phyloP scores from a whole-genome alignment of 805 yeast species.

The Cyberlindnera xishuangbannaensis region DNA sequence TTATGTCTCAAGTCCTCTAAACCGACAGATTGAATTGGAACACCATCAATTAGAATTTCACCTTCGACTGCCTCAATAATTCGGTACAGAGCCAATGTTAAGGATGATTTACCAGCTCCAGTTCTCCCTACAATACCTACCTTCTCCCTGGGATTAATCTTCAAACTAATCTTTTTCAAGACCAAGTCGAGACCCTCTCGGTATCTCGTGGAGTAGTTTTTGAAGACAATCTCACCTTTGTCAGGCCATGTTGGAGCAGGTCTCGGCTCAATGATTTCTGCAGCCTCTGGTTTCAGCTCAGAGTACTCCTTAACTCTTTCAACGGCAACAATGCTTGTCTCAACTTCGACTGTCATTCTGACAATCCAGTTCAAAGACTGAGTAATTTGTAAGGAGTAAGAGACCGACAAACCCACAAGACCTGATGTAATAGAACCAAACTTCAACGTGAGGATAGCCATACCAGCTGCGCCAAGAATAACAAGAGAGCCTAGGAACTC shows the following conservation, averaged over 20 bases:
- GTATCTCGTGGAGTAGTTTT: conserved; percentile 76
- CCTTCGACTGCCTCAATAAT: conserved; percentile 75
- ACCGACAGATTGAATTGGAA: conserved; percentile 64
- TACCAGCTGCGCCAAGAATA: conserved; percentile 79
- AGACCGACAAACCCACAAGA: conserved; percentile 86
- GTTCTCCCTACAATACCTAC: conserved; percentile 96
- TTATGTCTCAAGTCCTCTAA: conserved; percentile 70
- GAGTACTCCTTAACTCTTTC: conserved; percentile 92
- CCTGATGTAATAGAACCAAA: conserved; percentile 80
- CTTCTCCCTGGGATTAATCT: conserved; percentile 71
- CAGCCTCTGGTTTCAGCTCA: conserved; percentile 77
- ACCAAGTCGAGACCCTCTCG: conserved; percentile 78
- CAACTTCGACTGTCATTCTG: conserved; percentile 97
- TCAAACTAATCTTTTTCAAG: conserved; percentile 57
- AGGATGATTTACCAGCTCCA: conserved; percentile 91
- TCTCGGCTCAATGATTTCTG: conserved; percentile 56
- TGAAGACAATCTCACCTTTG: conserved; percentile 59
- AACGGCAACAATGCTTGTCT: conserved; percentile 93
- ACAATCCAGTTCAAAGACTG: conserved; percentile 96
- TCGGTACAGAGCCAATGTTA: conserved; percentile 79
- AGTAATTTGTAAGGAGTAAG: conserved; percentile 89
- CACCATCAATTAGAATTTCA: conserved; percentile 63
- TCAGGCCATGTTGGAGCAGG: conserved; percentile 75
- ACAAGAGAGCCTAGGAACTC: conserved; percentile 88
- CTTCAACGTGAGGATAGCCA: conserved; percentile 56